phyloP scores from a whole-genome alignment of 106 monocot genomes.

The Dendrobium huoshanense region DNA sequence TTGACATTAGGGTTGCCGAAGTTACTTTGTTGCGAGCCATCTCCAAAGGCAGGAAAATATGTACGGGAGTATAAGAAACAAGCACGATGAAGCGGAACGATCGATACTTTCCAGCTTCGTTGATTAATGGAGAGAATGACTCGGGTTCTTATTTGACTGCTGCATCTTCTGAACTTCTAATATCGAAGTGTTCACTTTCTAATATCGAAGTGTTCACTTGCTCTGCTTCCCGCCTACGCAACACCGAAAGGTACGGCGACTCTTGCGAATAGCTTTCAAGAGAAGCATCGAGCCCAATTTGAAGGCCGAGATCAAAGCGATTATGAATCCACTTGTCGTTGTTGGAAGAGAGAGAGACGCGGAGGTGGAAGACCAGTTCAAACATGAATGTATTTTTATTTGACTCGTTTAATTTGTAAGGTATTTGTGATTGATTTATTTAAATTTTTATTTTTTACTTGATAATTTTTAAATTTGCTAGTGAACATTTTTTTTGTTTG shows the following conservation, averaged over 20 bases:
- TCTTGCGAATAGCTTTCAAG: too few relatives aligned
- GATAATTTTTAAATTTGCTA: too few relatives aligned
- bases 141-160: background rate
- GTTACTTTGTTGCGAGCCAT: slow-evolving; percentile 22
- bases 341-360: too few relatives aligned
- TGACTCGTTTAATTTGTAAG: too few relatives aligned
- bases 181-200: background rate
- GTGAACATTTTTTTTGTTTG: too few relatives aligned
- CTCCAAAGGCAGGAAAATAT: background rate
- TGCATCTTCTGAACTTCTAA: background rate
- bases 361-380: too few relatives aligned
- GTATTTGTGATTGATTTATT: too few relatives aligned
- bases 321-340: too few relatives aligned
- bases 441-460: too few relatives aligned
- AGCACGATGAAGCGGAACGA: background rate
- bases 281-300: too few relatives aligned
- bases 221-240: slow-evolving; percentile 15
- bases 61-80: background rate
- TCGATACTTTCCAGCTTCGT: background rate
- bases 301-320: too few relatives aligned
- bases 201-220: background rate
- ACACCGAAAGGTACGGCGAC: background rate
- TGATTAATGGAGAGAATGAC: background rate
- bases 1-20: background rate
- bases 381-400: too few relatives aligned